phyloP scores from a whole-genome alignment of 164 flowering plant species.

The Umbellularia californica region DNA sequence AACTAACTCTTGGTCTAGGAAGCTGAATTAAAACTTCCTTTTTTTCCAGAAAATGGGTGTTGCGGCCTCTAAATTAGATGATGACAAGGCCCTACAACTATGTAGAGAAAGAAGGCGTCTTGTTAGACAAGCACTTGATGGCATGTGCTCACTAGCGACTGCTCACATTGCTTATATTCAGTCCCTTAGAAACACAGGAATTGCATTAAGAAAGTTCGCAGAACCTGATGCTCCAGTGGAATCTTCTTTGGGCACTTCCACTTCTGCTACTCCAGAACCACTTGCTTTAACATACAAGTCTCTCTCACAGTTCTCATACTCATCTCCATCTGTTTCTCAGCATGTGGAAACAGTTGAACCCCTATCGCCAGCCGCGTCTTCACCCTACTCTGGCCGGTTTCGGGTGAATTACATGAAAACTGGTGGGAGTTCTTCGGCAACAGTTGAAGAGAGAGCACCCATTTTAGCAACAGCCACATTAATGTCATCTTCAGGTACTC shows the following conservation, averaged over 20 bases:
- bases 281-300: constrained; percentile 61
- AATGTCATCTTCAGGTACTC: constrained; percentile 41
- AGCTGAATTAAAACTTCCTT: background rate
- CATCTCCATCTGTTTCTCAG: constrained; percentile 66
- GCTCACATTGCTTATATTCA: constrained; percentile 76
- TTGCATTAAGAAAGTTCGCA: constrained; percentile 65
- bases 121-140: constrained; percentile 81
- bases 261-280: constrained; percentile 71
- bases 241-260: constrained; percentile 63
- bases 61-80: constrained; percentile 68
- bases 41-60: constrained; percentile 52
- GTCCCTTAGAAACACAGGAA: constrained; percentile 56
- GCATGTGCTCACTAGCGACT: constrained; percentile 76
- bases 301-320: constrained; percentile 55
- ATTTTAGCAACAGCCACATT: constrained; percentile 37
- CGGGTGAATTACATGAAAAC: constrained; percentile 66
- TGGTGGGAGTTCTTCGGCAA: constrained; percentile 38
- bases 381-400: constrained; percentile 45
- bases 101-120: constrained; percentile 88
- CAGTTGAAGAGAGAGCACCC: constrained; percentile 69
- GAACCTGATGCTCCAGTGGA: constrained; percentile 61
- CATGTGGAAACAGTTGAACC: constrained; percentile 42
- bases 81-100: constrained; percentile 77
- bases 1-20: background rate
- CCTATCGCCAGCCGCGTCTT: constrained; percentile 65